Conservation (phyloP, 2,329 filamentous ascomycete genomes). For the Karstenula rhodostoma region DNA sequence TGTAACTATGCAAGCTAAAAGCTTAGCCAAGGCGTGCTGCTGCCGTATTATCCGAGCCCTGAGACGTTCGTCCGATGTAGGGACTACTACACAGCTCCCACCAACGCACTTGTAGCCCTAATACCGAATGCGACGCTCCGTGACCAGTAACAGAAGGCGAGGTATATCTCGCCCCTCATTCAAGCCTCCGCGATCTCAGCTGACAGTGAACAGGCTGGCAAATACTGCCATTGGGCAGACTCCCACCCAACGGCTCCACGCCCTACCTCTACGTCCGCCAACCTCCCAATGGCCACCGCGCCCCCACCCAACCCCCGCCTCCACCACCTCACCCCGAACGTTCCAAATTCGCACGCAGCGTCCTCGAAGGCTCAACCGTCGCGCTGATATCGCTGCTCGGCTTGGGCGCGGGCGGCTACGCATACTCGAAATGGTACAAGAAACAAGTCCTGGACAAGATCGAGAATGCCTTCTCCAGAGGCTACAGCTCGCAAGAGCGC, state of each 20-base stretch:
- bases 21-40: slow-evolving; percentile 7
- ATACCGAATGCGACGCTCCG: slow-evolving; percentile 38
- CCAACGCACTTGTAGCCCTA: neutral
- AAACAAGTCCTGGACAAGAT: slow-evolving; percentile 91
- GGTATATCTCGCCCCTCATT: neutral
- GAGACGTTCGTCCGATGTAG: neutral
- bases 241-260: slow-evolving; percentile 21
- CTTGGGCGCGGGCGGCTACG: slow-evolving; percentile 54
- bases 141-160: neutral
- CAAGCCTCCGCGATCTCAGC: neutral
- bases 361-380: slow-evolving; percentile 54
- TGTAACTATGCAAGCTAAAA: neutral
- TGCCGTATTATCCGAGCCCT: neutral
- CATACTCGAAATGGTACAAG: slow-evolving; percentile 74
- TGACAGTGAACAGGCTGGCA: slow-evolving; percentile 38
- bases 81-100: neutral
- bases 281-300: no score
- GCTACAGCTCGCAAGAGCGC: slow-evolving; percentile 69
- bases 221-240: slow-evolving; percentile 36
- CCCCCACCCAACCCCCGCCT: slow-evolving; percentile 8
- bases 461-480: slow-evolving; percentile 87
- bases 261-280: slow-evolving; percentile 26
- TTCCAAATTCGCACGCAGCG: slow-evolving; percentile 41
- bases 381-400: slow-evolving; percentile 60
- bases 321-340: slow-evolving; percentile 27